These are phyloP conservation scores for Fomitiporia mediterranea DNA, from an alignment of 1,284 basidiomycete genomes.

Conservation along the genomic window DNA sequence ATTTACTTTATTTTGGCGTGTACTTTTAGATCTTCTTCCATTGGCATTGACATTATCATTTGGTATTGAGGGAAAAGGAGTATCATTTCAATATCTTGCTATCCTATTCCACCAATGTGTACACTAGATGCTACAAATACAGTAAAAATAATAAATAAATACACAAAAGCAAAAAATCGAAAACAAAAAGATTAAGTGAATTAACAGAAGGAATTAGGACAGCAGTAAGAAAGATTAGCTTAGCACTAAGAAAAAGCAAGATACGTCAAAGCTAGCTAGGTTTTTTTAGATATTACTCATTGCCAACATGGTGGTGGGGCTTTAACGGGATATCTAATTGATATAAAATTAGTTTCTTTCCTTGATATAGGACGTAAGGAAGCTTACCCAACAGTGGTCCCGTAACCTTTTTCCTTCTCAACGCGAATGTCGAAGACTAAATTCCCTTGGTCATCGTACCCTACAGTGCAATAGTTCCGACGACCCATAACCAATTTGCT, in stretches of 20 bases:
- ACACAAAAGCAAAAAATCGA: neutral
- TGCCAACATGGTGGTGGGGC: conserved; percentile 28
- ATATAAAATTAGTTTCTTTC: neutral
- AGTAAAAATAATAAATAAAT: neutral
- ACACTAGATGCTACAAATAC: conserved; percentile 6
- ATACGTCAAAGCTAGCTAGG: too few species aligned
- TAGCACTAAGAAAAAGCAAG: too few species aligned
- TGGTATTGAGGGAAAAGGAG: neutral
- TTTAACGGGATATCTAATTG: conserved; percentile 24
- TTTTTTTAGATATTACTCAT: too few species aligned
- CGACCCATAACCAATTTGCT: conserved; percentile 81
- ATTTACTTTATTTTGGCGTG: neutral
- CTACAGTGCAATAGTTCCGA: conserved; percentile 86
- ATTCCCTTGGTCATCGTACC: conserved; percentile 58
- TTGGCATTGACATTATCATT: neutral
- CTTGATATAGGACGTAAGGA: conserved; percentile 17
- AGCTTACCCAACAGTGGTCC: conserved; percentile 66
- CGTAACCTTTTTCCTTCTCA: conserved; percentile 77
- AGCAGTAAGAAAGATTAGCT: too few species aligned
- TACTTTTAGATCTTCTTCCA: neutral
- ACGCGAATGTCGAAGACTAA: conserved; percentile 86
- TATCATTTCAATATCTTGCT: conserved; percentile 1
- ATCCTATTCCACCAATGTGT: neutral
- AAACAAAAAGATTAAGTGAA: neutral
- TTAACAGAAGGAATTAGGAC: neutral